Evolutionary conservation across 495 filamentous ascomycete genomes (phyloP), one percentile per base, ranked within the genome.

Genomic region (Choiromyces venosus): DNA sequence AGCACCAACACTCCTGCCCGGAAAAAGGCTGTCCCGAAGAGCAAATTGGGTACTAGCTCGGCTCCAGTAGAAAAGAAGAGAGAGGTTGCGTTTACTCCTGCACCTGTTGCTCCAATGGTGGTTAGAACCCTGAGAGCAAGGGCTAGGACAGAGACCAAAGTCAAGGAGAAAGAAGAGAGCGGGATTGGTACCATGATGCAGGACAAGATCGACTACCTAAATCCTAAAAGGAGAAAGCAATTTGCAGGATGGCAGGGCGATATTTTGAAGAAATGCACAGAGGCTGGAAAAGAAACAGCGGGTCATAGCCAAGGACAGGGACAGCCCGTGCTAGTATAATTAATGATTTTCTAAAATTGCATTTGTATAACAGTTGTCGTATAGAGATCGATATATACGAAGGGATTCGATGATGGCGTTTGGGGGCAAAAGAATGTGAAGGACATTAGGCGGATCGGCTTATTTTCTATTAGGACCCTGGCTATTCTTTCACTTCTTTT

Each of bases 141-240:
- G 52, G 18, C 52, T 16, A 61, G 52, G 52, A 61, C 52, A 16
- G 52, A 33, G 52, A 33, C 52, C 16, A 61, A 61, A 61, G 52
- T 61, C 25, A 61, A 37, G 8, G 77, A 82, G 64, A 78, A 73
- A 42, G 74, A 79, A 18, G 82, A 82, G 44, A 73, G 71, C 25
- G 77, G 76, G 18, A 80, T 83, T 16, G 82, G 81, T 12, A 68
- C 80, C 73, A 83, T 72, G 72, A 76, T 96, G 83, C 92, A 96
- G 82, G 90, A 91, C 73, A 86, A 87, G 64, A 89, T 93, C 71
- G 92, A 97, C 82, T 96, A 89, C 81, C 81, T 97, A 78, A 91
- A 90, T 71, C 89, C 91, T 35, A 85, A 87, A 67, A 89, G 89
- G 70, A 84, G 86, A 75, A 86, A 86, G 72, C 89, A 91, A 39